These are phyloP conservation scores for Penicillium palitans DNA, from an alignment of 2,329 filamentous ascomycete genomes.

Conservation along the genomic window DNA sequence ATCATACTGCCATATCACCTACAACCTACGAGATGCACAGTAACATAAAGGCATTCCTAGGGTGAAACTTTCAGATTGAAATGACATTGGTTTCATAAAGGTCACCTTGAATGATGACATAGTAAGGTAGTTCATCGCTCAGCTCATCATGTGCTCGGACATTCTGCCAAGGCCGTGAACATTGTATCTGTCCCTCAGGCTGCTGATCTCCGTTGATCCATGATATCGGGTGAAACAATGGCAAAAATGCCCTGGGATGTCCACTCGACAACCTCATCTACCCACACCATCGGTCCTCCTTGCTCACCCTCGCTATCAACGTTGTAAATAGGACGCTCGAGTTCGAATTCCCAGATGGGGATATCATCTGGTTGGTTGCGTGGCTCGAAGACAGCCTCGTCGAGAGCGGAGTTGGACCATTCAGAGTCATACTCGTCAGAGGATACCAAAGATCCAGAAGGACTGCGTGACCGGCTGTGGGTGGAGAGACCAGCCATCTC, in stretches of 20 bases:
- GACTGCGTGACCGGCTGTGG: not conserved
- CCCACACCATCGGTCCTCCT: not conserved
- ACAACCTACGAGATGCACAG: not conserved
- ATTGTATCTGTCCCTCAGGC: not conserved
- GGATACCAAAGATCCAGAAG: not conserved
- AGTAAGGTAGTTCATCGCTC: not conserved
- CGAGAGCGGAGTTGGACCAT: not conserved
- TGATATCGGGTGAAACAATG: not conserved
- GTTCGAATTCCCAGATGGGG: not conserved
- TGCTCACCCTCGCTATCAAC: not conserved
- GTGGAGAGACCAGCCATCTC: not conserved
- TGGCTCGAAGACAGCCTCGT: not conserved
- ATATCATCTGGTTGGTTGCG: not conserved
- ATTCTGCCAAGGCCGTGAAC: not conserved
- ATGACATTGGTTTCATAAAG: not conserved
- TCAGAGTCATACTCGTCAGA: not conserved
- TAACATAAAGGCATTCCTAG: not conserved
- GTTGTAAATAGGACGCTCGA: not conserved
- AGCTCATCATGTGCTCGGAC: not conserved
- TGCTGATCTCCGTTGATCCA: not conserved
- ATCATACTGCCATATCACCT: not conserved
- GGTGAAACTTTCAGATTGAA: not conserved
- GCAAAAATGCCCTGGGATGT: not conserved
- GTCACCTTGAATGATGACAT: not conserved
- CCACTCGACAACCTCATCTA: constrained; percentile 2